Evolutionary conservation across 2,329 filamentous ascomycete genomes (phyloP).

Genomic region (Alternaria dauci): DNA sequence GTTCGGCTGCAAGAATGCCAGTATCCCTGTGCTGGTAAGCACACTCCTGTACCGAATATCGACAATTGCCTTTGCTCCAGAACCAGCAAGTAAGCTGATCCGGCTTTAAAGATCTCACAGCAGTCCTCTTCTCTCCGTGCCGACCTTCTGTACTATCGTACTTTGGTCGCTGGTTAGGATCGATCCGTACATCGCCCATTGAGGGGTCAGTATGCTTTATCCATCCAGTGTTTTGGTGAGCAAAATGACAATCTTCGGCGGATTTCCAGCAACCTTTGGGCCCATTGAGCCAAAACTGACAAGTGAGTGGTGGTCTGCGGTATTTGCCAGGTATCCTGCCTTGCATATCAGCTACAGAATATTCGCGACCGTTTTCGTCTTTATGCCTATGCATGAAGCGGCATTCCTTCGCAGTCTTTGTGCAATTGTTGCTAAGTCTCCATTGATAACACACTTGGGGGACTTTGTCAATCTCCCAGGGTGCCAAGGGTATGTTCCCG

Average conservation of each 20-base stretch:
- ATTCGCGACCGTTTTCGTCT: constrained; percentile 27
- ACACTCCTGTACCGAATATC: constrained; percentile 15
- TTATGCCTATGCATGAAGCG: constrained; percentile 39
- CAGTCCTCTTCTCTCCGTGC: neutral
- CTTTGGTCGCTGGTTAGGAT: constrained; percentile 10
- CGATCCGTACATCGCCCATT: constrained; percentile 16
- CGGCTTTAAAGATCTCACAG: neutral
- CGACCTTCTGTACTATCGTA: neutral
- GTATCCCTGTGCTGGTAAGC: constrained; percentile 27
- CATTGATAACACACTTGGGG: constrained; percentile 42
- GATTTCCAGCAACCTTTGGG: constrained; percentile 27
- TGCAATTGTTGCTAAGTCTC: constrained; percentile 35
- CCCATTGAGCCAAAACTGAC: constrained; percentile 34
- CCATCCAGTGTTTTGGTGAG: constrained; percentile 45
- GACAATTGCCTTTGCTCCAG: constrained; percentile 25
- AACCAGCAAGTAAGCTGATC: constrained; percentile 32
- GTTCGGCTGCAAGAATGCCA: constrained; percentile 18
- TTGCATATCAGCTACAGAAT: constrained; percentile 22
- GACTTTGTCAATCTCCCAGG: constrained; percentile 39
- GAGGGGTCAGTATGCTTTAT: neutral
- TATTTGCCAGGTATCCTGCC: constrained; percentile 40
- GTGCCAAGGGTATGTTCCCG: constrained; percentile 13
- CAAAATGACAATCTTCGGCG: constrained; percentile 34
- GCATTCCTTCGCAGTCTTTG: constrained; percentile 27
- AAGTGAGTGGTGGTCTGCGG: constrained; percentile 38